Evolutionary conservation across 2,329 filamentous ascomycete genomes (phyloP).

Genomic region (Fusarium albidum): DNA sequence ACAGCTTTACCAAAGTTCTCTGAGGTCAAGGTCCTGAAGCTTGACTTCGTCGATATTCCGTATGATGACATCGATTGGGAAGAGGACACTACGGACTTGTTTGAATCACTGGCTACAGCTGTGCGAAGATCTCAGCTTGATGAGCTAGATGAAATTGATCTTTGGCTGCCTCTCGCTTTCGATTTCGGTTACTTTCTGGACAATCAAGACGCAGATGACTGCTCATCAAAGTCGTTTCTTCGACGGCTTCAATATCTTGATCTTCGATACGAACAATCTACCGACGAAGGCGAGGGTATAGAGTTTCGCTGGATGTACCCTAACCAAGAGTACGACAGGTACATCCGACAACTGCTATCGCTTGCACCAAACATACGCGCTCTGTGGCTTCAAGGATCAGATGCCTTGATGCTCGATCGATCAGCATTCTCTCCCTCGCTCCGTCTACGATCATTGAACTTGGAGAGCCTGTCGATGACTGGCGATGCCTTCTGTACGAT

Average conservation of each 20-base stretch:
- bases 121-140: not conserved
- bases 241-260: not conserved
- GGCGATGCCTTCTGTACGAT: not conserved
- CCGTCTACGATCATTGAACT: not conserved
- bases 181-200: not conserved
- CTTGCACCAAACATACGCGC: not conserved
- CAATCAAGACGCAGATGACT: not conserved
- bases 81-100: not conserved
- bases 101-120: not conserved
- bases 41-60: not conserved
- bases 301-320: too few species aligned
- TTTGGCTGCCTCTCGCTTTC: not conserved
- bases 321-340: too few species aligned
- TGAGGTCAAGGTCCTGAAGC: not conserved
- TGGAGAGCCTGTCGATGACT: not conserved
- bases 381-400: not conserved
- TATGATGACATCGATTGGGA: too few species aligned
- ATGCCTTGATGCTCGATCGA: too few species aligned
- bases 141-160: not conserved
- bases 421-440: too few species aligned
- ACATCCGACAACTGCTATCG: not conserved
- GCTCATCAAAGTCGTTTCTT: not conserved
- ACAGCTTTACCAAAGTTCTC: slow-evolving; percentile 7
- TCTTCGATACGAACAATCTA: not conserved
- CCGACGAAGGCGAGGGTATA: not conserved